phyloP scores from a whole-genome alignment of 257 asterid genomes.

The Eustoma russellianum region DNA sequence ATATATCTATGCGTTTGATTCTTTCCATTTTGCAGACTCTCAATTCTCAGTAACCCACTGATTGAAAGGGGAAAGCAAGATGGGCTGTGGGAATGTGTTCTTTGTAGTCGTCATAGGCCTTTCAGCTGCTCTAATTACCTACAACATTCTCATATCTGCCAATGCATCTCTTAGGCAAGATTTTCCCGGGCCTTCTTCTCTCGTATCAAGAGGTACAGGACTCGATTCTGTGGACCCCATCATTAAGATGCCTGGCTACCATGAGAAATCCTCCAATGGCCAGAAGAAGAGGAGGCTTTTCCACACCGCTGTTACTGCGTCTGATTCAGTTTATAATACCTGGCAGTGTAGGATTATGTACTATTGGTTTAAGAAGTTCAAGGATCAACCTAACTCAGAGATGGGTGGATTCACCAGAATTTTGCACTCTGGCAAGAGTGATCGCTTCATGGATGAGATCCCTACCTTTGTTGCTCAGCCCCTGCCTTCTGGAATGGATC shows the following conservation, averaged over 20 bases:
- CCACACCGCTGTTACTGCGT: conserved; percentile 88
- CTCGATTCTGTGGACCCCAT: conserved; percentile 41
- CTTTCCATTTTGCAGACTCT: no score
- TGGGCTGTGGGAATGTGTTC: conserved; percentile 83
- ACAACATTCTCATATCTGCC: conserved; percentile 79
- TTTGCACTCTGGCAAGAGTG: conserved; percentile 68
- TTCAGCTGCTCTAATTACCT: conserved; percentile 82
- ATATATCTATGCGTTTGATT: no score
- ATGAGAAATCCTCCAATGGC: conserved; percentile 1
- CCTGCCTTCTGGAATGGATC: conserved; percentile 85
- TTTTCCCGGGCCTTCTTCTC: conserved; percentile 51
- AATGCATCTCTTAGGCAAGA: conserved; percentile 83
- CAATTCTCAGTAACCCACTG: no score
- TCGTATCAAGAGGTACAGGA: conserved; percentile 1
- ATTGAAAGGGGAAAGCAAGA: not conserved
- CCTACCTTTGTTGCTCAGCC: conserved; percentile 94
- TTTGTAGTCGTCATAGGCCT: conserved; percentile 49
- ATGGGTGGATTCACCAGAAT: conserved; percentile 97
- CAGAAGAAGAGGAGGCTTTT: conserved; percentile 39
- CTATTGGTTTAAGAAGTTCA: conserved; percentile 84
- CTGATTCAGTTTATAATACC: conserved; percentile 86
- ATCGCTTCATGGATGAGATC: conserved; percentile 82
- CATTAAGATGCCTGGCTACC: conserved; percentile 58
- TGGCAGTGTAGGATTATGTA: conserved; percentile 97
- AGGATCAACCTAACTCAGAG: conserved; percentile 41